These are phyloP conservation scores for Metschnikowia orientalis DNA, from an alignment of 805 yeast species.

Conservation along the genomic window DNA sequence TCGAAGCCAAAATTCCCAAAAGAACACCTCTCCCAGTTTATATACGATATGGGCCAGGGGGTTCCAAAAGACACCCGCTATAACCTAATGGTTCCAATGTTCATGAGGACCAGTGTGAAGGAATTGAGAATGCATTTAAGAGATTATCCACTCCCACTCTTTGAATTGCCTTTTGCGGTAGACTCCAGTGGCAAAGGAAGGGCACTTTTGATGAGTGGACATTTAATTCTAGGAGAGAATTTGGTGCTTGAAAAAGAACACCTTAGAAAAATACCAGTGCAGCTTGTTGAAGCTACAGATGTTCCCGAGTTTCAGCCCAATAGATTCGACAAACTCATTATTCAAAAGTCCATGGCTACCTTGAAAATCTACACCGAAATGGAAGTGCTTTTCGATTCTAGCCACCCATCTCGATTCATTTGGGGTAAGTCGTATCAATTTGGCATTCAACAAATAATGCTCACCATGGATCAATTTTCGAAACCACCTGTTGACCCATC, in stretches of 20 bases:
- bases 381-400: conserved; percentile 50
- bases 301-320: conserved; percentile 24
- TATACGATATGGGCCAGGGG: conserved; percentile 75
- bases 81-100: conserved; percentile 64
- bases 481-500: conserved; percentile 91
- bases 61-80: conserved; percentile 67
- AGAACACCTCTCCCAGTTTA: conserved; percentile 50
- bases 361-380: conserved; percentile 68
- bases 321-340: conserved; percentile 36
- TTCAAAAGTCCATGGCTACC: conserved; percentile 73
- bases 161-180: conserved; percentile 57
- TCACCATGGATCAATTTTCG: conserved; percentile 74
- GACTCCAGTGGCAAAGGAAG: conserved; percentile 17
- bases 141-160: conserved; percentile 82
- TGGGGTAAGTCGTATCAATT: conserved; percentile 89
- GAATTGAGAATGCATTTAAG: conserved; percentile 70
- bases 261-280: conserved; percentile 57
- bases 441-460: conserved; percentile 74
- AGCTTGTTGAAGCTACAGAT: conserved; percentile 47
- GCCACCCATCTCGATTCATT: conserved; percentile 57
- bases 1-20: conserved; percentile 26
- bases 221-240: conserved; percentile 66
- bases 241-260: conserved; percentile 47
- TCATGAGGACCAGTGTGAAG: conserved; percentile 48
- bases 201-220: conserved; percentile 48